Evolutionary conservation across 148 eudicot species (phyloP), one percentile per base, ranked within the genome.

Genomic region (Vaccinium myrtillus): DNA sequence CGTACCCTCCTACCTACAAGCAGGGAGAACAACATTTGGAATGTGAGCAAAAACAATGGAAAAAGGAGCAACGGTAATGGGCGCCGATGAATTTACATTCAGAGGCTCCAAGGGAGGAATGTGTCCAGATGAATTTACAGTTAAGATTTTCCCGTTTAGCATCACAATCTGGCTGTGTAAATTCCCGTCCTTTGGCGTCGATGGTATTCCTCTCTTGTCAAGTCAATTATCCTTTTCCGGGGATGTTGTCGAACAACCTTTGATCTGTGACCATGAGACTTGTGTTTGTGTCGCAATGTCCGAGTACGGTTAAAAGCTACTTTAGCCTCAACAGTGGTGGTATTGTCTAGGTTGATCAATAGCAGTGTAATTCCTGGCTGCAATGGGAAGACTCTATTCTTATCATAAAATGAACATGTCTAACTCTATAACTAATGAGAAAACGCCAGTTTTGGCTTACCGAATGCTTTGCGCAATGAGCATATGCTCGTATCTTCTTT

Each of bases 381-480:
- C 87, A 90, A 87, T 12, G 73, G 11, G 25, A 80, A 59, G 21
- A 61, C 6, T 18, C 63, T 30, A 27, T 18, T 79, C 36, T 19
- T 13, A 61, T 80, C 15, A 6, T 36, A 43, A 80, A 43, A 2
- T 16, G 3, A n/a, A 56, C 39, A 8, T 23, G 25, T 18, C 3
- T 13, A 75, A 55, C 67, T 12, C 21, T 32, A 2, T 18, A 15
- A 7, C 10, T 36, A 19, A 2, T 53, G 4, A 18, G 8, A 39
- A 1, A 56, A 83, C n/a, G 49, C 51, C 0, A 18, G 69, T 32
- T 39, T 53, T 16, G 14, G 85, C 96, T 92, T 89, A 95, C 98
- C 5, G 98, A 93, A 81, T 86, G 87, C 85, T 94, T 95, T 61
- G 98, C 90, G 82, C 98, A 95, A 83, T 95, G 98, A 81, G 98